These are phyloP conservation scores for Tolypocladium ophioglossoides DNA, from an alignment of 2,329 filamentous ascomycete genomes.

Conservation along the genomic window DNA sequence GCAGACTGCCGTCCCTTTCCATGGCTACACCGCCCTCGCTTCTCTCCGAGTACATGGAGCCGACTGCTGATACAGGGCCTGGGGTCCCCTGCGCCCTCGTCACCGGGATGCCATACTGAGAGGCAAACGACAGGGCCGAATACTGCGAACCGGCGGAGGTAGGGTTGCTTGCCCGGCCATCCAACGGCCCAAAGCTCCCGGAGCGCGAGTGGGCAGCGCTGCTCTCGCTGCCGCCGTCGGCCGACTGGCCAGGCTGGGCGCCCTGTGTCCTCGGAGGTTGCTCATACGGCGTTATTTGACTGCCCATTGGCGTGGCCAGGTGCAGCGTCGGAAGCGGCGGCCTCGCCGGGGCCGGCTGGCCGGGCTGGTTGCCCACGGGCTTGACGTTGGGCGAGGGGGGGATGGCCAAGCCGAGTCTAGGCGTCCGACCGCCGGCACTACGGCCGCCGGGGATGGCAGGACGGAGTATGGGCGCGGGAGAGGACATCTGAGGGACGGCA, in stretches of 20 bases:
- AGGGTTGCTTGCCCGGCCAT: conserved; percentile 68
- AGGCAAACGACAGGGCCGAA: conserved; percentile 72
- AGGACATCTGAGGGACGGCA: conserved; percentile 52
- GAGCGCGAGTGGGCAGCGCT: conserved; percentile 71
- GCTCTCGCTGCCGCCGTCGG: conserved; percentile 68
- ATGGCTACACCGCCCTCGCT: conserved; percentile 66
- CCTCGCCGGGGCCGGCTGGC: conserved; percentile 21
- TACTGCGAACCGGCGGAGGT: conserved; percentile 83
- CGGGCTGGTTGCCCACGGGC: conserved; percentile 49
- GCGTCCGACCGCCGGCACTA: conserved; percentile 52
- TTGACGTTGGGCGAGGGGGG: conserved; percentile 77
- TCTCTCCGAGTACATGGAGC: conserved; percentile 71
- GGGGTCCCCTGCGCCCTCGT: conserved; percentile 57
- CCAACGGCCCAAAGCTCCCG: conserved; percentile 70
- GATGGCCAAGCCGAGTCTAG: conserved; percentile 79
- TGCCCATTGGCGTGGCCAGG: conserved; percentile 82
- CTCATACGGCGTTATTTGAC: conserved; percentile 61
- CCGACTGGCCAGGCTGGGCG: conserved; percentile 51
- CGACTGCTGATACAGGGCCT: conserved; percentile 81
- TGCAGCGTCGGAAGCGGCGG: conserved; percentile 68
- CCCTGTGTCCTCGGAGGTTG: conserved; percentile 40
- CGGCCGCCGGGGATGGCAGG: conserved; percentile 68
- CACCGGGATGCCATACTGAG: conserved; percentile 57
- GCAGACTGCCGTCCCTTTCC: conserved; percentile 74
- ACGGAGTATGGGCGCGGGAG: conserved; percentile 70